Percentiles rank a stretch among this genome's conserved stretches.
Conservation (phyloP, 495 filamentous ascomycete species). For the Neurospora africana region DNA sequence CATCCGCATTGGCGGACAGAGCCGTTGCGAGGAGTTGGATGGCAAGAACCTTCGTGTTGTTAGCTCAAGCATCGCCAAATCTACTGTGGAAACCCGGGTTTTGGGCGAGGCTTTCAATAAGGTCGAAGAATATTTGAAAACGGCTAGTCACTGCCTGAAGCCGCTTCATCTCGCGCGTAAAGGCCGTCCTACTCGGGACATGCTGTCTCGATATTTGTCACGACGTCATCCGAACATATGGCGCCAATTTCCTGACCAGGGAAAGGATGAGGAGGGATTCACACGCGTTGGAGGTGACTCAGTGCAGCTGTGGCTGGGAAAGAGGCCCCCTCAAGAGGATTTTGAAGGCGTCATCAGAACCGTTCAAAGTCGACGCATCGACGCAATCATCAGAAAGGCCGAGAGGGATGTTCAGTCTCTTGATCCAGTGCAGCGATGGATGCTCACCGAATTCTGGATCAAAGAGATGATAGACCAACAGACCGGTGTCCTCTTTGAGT, state of each 20-base stretch:
- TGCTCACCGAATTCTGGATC: slow-evolving; percentile 3
- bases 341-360: background rate
- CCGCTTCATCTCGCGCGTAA: background rate
- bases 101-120: background rate
- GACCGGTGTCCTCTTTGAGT: slow-evolving; percentile 1
- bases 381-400: background rate
- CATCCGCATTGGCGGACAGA: slow-evolving; percentile 59
- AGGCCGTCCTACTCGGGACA: background rate
- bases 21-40: slow-evolving; percentile 47
- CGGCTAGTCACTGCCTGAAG: background rate
- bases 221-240: background rate
- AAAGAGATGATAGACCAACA: background rate
- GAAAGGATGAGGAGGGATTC: background rate
- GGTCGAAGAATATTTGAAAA: background rate
- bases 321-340: background rate
- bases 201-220: background rate
- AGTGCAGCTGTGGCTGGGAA: slow-evolving; percentile 2
- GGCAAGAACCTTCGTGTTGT: slow-evolving; percentile 39
- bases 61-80: slow-evolving; percentile 15
- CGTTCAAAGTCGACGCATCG: background rate
- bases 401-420: background rate
- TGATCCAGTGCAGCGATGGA: background rate
- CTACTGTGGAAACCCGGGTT: slow-evolving; percentile 18
- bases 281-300: background rate
- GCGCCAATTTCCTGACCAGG: background rate